Conservation (phyloP, 2,329 filamentous ascomycete genomes). For the Calcarisporium arbuscula region DNA sequence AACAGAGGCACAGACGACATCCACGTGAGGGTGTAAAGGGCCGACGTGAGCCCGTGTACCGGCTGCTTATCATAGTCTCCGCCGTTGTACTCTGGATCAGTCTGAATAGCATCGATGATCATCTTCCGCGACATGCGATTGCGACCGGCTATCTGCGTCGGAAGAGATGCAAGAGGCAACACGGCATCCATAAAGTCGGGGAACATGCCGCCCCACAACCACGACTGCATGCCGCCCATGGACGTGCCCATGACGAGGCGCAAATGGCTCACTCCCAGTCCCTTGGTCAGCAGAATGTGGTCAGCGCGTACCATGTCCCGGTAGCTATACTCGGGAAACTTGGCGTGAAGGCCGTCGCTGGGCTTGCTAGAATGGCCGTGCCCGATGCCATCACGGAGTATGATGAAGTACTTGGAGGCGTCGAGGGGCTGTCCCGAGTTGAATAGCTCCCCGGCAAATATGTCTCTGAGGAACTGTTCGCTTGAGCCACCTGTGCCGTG, state of each 20-base stretch:
- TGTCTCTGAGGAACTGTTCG: constrained; percentile 13
- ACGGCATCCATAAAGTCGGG: constrained; percentile 16
- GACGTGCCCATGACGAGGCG: constrained; percentile 17
- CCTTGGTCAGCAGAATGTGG: constrained; percentile 15
- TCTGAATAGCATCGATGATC: constrained; percentile 15
- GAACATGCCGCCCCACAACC: constrained; percentile 14
- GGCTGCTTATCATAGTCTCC: constrained; percentile 16
- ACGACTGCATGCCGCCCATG: constrained; percentile 20
- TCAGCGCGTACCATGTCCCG: constrained; percentile 18
- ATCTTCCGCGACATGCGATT: constrained; percentile 19
- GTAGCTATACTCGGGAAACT: constrained; percentile 16
- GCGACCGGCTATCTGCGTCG: constrained; percentile 15
- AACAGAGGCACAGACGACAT: constrained; percentile 16
- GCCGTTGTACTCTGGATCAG: constrained; percentile 13
- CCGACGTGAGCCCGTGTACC: constrained; percentile 9
- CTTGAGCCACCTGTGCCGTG: constrained; percentile 17
- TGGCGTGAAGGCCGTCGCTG: constrained; percentile 13
- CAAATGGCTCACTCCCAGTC: constrained; percentile 15
- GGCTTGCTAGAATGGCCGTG: constrained; percentile 20
- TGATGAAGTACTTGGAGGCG: constrained; percentile 15
- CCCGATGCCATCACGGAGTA: constrained; percentile 19
- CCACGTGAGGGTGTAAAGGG: constrained; percentile 13
- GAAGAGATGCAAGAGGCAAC: constrained; percentile 17
- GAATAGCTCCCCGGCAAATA: constrained; percentile 18
- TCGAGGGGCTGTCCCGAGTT: constrained; percentile 16